A percentile compares a stretch with the other conserved stretches of the same genome.
These are phyloP conservation scores for Omphalea diandra DNA, from an alignment of 441 rosid species.

Conservation along the genomic window DNA sequence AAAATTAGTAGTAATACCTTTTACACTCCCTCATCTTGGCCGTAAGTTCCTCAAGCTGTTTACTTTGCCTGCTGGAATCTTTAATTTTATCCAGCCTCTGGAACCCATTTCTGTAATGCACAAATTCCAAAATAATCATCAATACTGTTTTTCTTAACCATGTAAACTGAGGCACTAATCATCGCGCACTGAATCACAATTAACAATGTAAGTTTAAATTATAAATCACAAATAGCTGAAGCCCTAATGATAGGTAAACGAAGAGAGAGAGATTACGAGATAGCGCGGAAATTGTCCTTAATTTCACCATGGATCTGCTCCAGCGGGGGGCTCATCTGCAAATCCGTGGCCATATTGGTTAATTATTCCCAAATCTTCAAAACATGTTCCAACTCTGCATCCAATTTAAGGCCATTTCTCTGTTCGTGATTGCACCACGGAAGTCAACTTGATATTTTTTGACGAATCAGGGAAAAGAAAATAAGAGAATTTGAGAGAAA, in stretches of 20 bases:
- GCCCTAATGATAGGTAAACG: not conserved
- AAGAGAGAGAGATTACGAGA: constrained; percentile 52
- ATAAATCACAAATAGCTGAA: not conserved
- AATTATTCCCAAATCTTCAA: constrained; percentile 23
- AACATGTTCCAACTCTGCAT: too few species aligned
- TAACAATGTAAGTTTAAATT: not conserved
- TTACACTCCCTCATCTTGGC: constrained; percentile 95
- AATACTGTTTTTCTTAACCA: not conserved
- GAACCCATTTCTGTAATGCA: constrained; percentile 75
- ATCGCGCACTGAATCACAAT: not conserved
- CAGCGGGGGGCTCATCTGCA: constrained; percentile 80
- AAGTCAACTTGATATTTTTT: not conserved
- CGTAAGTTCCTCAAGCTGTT: constrained; percentile 93
- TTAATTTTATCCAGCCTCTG: constrained; percentile 95
- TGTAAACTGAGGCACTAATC: not conserved
- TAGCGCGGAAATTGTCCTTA: constrained; percentile 88
- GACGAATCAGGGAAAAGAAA: not conserved
- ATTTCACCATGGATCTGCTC: constrained; percentile 99
- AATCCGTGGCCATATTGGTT: constrained; percentile 45
- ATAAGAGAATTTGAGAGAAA: too few species aligned
- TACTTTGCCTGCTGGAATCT: constrained; percentile 82
- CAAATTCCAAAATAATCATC: not conserved
- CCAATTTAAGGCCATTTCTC: too few species aligned
- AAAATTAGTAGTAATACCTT: constrained; percentile 50
- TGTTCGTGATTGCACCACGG: too few species aligned